Percentiles rank a stretch among this genome's conserved stretches.
Conservation (phyloP, 1,284 basidiomycete species). For the Naganishia liquefaciens region DNA sequence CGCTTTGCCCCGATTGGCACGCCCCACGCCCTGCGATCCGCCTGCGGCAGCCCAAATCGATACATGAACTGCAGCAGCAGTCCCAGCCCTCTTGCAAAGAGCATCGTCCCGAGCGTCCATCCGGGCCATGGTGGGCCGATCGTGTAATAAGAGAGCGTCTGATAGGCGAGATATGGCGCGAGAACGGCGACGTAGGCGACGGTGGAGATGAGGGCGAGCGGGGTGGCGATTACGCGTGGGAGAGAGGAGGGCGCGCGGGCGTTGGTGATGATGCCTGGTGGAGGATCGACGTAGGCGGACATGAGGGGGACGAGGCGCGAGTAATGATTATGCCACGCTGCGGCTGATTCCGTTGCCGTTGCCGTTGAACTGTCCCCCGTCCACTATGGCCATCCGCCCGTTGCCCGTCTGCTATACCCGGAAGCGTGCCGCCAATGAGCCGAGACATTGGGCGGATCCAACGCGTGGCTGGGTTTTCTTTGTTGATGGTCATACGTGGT, state of each 20-base stretch:
- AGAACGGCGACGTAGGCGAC: constrained; percentile 12
- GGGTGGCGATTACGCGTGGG: constrained; percentile 7
- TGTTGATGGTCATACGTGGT: no score
- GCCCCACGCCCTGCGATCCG: constrained; percentile 7
- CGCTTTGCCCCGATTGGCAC: constrained; percentile 8
- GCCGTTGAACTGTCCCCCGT: no score
- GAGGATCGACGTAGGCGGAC: neutral
- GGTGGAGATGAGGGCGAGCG: constrained; percentile 13
- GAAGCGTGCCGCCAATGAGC: no score
- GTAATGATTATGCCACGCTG: no score
- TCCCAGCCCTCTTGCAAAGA: constrained; percentile 20
- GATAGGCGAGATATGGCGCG: constrained; percentile 16
- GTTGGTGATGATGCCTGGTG: constrained; percentile 7
- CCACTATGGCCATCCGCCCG: no score
- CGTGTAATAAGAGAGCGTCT: constrained; percentile 6
- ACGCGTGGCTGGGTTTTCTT: no score
- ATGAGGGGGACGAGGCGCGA: neutral
- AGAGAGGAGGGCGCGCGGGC: constrained; percentile 18
- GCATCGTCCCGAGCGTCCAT: constrained; percentile 23
- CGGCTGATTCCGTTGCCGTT: no score
- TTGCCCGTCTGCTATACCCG: no score
- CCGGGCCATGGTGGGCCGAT: constrained; percentile 15
- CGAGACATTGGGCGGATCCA: no score
- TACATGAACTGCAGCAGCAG: constrained; percentile 15
- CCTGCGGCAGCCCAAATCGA: constrained; percentile 17